Evolutionary conservation across 306 rosid species (phyloP).

Genomic region (Mimosa pudica): DNA sequence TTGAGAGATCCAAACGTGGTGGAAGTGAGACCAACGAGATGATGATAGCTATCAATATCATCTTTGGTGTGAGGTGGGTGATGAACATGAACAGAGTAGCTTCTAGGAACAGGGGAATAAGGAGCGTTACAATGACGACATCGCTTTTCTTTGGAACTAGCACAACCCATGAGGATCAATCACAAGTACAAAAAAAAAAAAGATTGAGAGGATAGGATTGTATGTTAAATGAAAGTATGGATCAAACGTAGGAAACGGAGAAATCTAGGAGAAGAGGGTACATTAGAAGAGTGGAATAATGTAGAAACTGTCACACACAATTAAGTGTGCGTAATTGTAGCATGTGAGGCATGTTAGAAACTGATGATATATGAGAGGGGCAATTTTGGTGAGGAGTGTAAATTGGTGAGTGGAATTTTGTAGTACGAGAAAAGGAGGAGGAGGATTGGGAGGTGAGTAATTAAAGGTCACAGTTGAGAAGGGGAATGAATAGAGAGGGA

Average conservation of each 20-base stretch:
- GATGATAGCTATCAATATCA: slow-evolving; percentile 64
- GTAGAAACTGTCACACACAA: slow-evolving; percentile 23
- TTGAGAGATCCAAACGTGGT: slow-evolving; percentile 78
- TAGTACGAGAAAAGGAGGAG: too few relatives aligned
- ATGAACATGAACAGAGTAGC: slow-evolving; percentile 84
- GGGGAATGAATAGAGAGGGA: neutral
- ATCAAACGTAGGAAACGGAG: slow-evolving; percentile 10
- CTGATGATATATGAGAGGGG: neutral
- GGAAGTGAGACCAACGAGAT: slow-evolving; percentile 80
- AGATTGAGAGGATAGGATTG: neutral
- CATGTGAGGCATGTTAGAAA: neutral
- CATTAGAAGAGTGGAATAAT: slow-evolving; percentile 2
- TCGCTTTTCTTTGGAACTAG: slow-evolving; percentile 70
- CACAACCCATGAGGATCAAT: slow-evolving; percentile 72
- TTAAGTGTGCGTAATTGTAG: slow-evolving; percentile 8
- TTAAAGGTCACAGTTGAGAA: neutral
- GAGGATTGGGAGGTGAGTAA: neutral
- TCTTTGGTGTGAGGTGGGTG: slow-evolving; percentile 64
- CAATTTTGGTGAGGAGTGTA: neutral
- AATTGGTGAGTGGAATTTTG: neutral
- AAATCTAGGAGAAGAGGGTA: neutral
- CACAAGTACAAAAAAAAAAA: slow-evolving; percentile 9
- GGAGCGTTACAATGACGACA: slow-evolving; percentile 74
- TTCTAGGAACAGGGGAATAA: slow-evolving; percentile 69
- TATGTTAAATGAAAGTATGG: neutral